Evolutionary conservation across 78 protist genomes (phyloP), one percentile per base, ranked within the genome.

Genomic region (Guillardia theta): DNA sequence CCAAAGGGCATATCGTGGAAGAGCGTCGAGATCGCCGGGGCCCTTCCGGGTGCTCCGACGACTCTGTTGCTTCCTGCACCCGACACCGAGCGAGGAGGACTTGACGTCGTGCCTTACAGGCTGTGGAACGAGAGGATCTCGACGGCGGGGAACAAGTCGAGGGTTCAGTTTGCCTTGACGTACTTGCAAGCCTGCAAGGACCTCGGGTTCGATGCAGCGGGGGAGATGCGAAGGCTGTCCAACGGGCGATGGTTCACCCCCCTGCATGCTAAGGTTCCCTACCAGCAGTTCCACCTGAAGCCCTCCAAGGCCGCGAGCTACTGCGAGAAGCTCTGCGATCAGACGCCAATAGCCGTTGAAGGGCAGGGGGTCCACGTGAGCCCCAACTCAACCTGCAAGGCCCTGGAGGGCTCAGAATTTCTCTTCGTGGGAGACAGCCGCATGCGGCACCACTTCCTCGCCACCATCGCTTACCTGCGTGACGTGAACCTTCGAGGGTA

Each of bases 211-310:
- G 87, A 70, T 43, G 87, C 87, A 12, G 5, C 87, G 47, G 87
- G 87, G 47, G 87, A 70, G 44, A 70, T 70, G 87, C 87, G 87
- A 0, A 27, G 22, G 12, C 87, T 70, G 1, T 58, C 27, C 83
- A 70, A 70, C 83, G 83, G 83, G 3, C 83, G 83, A 36, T 78
- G 90, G 90, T 78, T 78, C 90, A 78, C 90, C 53, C 90, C 90
- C 37, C 90, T 78, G 30, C 90, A 78, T 30, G 43, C 90, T 27
- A 0, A n/a, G 24, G 90, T 78, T 45, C 90, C 90, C 50, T 78
- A 24, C 90, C 10, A 44, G 48, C 90, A 78, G 90, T 43, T 22
- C 24, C 90, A 78, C 8, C 47, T 78, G 37, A 15, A 21, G 1
- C 24, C 15, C 12, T 33, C 45, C 45, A 77, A 9, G 45, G 37